Evolutionary conservation across 495 filamentous ascomycete genomes (phyloP), one percentile per base, ranked within the genome.

Genomic region (Aspergillus hancockii): DNA sequence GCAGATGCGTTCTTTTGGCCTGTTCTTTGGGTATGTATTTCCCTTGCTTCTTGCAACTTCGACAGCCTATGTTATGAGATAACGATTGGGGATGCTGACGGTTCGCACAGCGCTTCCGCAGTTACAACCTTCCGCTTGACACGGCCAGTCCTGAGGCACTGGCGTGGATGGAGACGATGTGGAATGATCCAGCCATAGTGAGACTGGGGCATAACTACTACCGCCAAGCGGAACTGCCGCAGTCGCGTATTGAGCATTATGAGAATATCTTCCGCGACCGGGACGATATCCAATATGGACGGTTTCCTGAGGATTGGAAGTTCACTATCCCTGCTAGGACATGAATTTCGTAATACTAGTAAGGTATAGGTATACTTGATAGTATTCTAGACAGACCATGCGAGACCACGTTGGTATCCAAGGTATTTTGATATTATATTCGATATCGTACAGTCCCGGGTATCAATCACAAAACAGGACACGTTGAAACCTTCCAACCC

Each of bases 71-170:
- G n/a, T n/a, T n/a, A n/a, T n/a, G n/a, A n/a, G n/a, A n/a, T n/a
- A n/a, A n/a, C n/a, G n/a, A n/a, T n/a, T n/a, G n/a, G n/a, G n/a
- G n/a, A n/a, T n/a, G n/a, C n/a, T n/a, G n/a, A n/a, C n/a, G n/a
- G n/a, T n/a, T n/a, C n/a, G n/a, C n/a, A n/a, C 49, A 81, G 78
- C 75, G 79, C 25, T 72, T 80, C 61, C 76, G 78, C 13, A 69
- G 70, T 1, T 81, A 81, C 25, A 65, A 71, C 53, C 68, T 80
- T 43, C 76, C 77, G 4, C 58, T 79, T 43, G 65, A 62, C 14
- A 63, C 65, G 8, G 77, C 75, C 10, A 73, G 55, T 8, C 54
- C 63, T 7, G 75, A 79, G 45, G 76, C 66, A 4, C 55, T 78
- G 21, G 63, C 67, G 7, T 80, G 77, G 79, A 78, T 78, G 67